Evolutionary conservation across 192 early-diverging fungal genomes (phyloP).

Genomic region (Gamsiella multidivaricata): DNA sequence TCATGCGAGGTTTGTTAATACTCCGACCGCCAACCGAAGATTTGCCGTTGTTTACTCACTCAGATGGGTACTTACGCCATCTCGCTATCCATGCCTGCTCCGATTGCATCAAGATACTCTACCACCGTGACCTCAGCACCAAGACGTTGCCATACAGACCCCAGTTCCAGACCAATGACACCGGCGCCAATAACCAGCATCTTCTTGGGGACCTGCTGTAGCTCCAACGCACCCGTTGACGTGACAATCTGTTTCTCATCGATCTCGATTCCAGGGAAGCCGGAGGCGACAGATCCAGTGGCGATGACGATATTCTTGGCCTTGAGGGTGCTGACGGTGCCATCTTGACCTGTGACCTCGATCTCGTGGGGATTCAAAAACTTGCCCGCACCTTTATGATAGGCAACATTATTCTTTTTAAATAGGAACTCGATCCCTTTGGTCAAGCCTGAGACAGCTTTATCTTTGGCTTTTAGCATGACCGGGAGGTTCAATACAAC

Average conservation of each 20-base stretch:
- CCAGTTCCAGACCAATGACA: constrained; percentile 98
- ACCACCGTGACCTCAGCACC: constrained; percentile 96
- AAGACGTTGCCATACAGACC: constrained; percentile 97
- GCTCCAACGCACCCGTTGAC: constrained; percentile 96
- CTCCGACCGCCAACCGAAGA: no score
- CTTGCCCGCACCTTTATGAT: constrained; percentile 91
- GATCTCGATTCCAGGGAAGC: constrained; percentile 93
- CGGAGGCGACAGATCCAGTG: constrained; percentile 94
- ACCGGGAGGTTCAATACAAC: constrained; percentile 86
- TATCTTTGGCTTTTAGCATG: constrained; percentile 93
- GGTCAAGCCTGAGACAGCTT: constrained; percentile 88
- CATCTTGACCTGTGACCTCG: constrained; percentile 83
- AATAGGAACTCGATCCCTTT: constrained; percentile 93
- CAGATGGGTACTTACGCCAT: constrained; percentile 72
- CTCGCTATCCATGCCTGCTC: constrained; percentile 97
- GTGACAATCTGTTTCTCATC: constrained; percentile 97
- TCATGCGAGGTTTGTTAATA: no score
- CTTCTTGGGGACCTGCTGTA: constrained; percentile 95
- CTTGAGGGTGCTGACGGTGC: constrained; percentile 73
- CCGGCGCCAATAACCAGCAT: constrained; percentile 99
- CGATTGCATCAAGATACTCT: constrained; percentile 92
- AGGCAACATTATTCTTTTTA: constrained; percentile 98
- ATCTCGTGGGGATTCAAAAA: constrained; percentile 84
- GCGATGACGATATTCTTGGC: constrained; percentile 99
- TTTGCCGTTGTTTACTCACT: neutral